Evolutionary conservation across 495 filamentous ascomycete species (phyloP).

Genomic region (Penicillium riverlandense): DNA sequence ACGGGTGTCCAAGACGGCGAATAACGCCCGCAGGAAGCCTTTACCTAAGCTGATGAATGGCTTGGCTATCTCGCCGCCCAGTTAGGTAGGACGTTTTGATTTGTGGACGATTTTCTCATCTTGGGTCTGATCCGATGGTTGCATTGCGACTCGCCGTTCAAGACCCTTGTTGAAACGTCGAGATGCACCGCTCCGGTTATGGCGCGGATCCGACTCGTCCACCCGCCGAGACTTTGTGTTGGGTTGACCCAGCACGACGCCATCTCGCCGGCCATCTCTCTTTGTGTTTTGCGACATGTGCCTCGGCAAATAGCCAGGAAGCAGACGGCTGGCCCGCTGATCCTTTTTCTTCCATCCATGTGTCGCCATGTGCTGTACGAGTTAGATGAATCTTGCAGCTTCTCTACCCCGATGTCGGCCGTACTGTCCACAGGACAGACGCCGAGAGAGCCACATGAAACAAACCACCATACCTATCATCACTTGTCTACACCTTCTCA

Average conservation of each 20-base stretch:
- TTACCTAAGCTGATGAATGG: conserved; percentile 63
- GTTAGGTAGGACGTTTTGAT: conserved; percentile 17
- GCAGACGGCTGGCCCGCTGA: conserved; percentile 11
- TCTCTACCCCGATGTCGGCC: neutral
- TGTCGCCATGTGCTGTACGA: neutral
- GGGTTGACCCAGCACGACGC: too few relatives aligned
- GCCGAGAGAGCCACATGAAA: too few relatives aligned
- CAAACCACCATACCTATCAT: too few relatives aligned
- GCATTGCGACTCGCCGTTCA: too few relatives aligned
- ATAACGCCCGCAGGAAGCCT: conserved; percentile 60
- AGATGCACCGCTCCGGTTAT: too few relatives aligned
- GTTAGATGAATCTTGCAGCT: neutral
- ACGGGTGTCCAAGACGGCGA: conserved; percentile 52
- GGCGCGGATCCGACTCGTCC: too few relatives aligned
- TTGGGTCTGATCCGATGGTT: too few relatives aligned
- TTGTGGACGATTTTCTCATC: neutral
- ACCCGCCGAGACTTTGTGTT: too few relatives aligned
- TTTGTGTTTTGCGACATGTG: neutral
- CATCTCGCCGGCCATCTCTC: too few relatives aligned
- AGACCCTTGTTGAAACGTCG: too few relatives aligned
- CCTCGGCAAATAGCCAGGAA: neutral
- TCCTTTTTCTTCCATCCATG: neutral
- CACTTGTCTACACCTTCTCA: too few relatives aligned
- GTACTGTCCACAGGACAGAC: too few relatives aligned
- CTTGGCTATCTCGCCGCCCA: conserved; percentile 39